phyloP scores from a whole-genome alignment of 2,329 filamentous ascomycete species.

The Trichoderma koningiopsis region DNA sequence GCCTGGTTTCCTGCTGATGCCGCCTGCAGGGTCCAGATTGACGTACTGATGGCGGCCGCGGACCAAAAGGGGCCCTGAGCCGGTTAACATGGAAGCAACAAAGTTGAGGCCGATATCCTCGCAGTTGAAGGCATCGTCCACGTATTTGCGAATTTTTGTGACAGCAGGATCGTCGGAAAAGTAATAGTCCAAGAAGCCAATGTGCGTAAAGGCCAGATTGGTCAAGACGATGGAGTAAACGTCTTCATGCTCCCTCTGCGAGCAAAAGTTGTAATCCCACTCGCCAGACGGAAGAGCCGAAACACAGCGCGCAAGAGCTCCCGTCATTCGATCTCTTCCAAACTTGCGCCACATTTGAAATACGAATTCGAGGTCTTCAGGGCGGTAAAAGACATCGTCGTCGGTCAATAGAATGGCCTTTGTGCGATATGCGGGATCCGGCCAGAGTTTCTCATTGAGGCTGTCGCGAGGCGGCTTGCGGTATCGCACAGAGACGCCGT shows the following conservation, averaged over 20 bases:
- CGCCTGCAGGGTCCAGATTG: slow-evolving; percentile 38
- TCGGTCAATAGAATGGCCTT: slow-evolving; percentile 45
- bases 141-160: slow-evolving; percentile 40
- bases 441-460: slow-evolving; percentile 43
- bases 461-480: slow-evolving; percentile 39
- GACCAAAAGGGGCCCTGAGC: slow-evolving; percentile 41
- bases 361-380: slow-evolving; percentile 44
- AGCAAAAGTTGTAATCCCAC: slow-evolving; percentile 41
- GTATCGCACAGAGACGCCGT: slow-evolving; percentile 40
- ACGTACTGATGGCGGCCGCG: slow-evolving; percentile 38
- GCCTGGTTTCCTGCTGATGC: slow-evolving; percentile 39
- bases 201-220: slow-evolving; percentile 43
- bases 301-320: slow-evolving; percentile 42
- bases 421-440: slow-evolving; percentile 41
- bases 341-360: slow-evolving; percentile 46
- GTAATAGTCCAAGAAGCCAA: slow-evolving; percentile 44
- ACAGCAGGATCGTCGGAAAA: slow-evolving; percentile 38
- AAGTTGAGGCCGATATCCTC: slow-evolving; percentile 47
- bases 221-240: slow-evolving; percentile 43
- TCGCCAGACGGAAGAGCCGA: slow-evolving; percentile 32
- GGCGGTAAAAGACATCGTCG: slow-evolving; percentile 45
- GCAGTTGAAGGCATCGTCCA: slow-evolving; percentile 45
- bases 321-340: slow-evolving; percentile 39
- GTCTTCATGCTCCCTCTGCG: slow-evolving; percentile 32
- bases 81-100: slow-evolving; percentile 39